Percentiles rank a stretch among this genome's conserved stretches.
phyloP scores from a whole-genome alignment of 495 filamentous ascomycete species.

The Hypoxylon subgilvum region DNA sequence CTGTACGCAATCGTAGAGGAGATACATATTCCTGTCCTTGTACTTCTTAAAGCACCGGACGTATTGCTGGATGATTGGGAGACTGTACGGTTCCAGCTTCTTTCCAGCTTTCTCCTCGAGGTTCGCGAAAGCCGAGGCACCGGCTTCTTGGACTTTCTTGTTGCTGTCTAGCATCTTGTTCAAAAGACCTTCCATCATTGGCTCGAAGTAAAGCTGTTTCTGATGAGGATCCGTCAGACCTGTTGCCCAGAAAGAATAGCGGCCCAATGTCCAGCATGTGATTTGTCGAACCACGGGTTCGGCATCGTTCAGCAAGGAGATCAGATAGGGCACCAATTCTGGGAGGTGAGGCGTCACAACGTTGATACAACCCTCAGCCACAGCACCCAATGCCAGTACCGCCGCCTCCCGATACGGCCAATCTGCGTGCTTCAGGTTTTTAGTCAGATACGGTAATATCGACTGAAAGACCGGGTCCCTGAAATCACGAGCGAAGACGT shows the following conservation, averaged over 20 bases:
- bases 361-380: conserved; percentile 92
- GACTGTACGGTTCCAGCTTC: conserved; percentile 79
- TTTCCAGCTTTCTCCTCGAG: conserved; percentile 91
- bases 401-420: conserved; percentile 95
- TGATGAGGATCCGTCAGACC: conserved; percentile 69
- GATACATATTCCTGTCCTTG: conserved; percentile 98
- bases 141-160: conserved; percentile 97
- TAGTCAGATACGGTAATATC: conserved; percentile 89
- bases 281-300: conserved; percentile 97
- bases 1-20: conserved; percentile 98
- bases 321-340: conserved; percentile 87
- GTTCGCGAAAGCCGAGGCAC: conserved; percentile 93
- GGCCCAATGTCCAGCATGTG: conserved; percentile 95
- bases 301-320: conserved; percentile 80
- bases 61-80: conserved; percentile 89
- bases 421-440: conserved; percentile 83
- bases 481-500: conserved; percentile 92
- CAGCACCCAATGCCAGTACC: conserved; percentile 91
- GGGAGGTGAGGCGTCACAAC: conserved; percentile 90
- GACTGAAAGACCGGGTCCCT: conserved; percentile 85
- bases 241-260: conserved; percentile 93
- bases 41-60: conserved; percentile 90
- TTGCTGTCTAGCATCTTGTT: conserved; percentile 93
- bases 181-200: conserved; percentile 97
- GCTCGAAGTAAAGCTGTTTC: conserved; percentile 81